Percentiles rank a stretch among this genome's conserved stretches.
These are phyloP conservation scores for Fusarium lateritium DNA, from an alignment of 2,329 filamentous ascomycete genomes.

Conservation along the genomic window DNA sequence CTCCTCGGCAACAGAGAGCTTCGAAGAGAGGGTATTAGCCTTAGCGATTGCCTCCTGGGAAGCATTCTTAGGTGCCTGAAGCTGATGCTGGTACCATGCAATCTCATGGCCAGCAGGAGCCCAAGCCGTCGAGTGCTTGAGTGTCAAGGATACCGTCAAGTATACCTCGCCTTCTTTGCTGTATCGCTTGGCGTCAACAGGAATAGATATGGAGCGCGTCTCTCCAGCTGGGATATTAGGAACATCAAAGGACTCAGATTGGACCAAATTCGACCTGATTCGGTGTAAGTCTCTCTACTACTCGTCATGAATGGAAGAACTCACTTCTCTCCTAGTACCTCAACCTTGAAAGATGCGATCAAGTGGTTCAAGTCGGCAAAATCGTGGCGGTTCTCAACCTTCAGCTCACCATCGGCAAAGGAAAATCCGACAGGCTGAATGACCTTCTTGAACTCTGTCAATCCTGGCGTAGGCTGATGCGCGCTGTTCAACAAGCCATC, in stretches of 20 bases:
- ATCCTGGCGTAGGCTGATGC: constrained; percentile 70
- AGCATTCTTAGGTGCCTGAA: constrained; percentile 39
- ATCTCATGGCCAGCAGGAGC: constrained; percentile 67
- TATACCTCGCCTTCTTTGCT: constrained; percentile 58
- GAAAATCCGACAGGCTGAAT: constrained; percentile 67
- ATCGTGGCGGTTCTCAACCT: constrained; percentile 65
- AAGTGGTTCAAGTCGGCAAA: constrained; percentile 63
- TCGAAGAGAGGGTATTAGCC: constrained; percentile 33
- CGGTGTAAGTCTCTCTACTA: constrained; percentile 1
- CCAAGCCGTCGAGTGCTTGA: constrained; percentile 64
- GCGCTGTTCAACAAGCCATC: constrained; percentile 69
- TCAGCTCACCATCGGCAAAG: constrained; percentile 55
- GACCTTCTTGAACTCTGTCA: constrained; percentile 70
- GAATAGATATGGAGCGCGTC: constrained; percentile 53
- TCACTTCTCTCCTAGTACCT: constrained; percentile 59
- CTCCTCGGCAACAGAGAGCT: constrained; percentile 42
- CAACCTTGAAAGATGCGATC: constrained; percentile 60
- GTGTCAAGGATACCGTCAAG: constrained; percentile 61
- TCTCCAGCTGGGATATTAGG: constrained; percentile 59
- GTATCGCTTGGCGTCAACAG: constrained; percentile 47
- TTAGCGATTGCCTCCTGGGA: neutral
- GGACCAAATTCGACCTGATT: constrained; percentile 43
- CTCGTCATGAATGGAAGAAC: constrained; percentile 19
- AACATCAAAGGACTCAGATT: constrained; percentile 57
- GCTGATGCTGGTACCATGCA: constrained; percentile 66